A percentile compares a stretch with the other conserved stretches of the same genome.
Evolutionary conservation across 768 basidiomycete genomes (phyloP).

Genomic region (Phaeotremella skinneri): DNA sequence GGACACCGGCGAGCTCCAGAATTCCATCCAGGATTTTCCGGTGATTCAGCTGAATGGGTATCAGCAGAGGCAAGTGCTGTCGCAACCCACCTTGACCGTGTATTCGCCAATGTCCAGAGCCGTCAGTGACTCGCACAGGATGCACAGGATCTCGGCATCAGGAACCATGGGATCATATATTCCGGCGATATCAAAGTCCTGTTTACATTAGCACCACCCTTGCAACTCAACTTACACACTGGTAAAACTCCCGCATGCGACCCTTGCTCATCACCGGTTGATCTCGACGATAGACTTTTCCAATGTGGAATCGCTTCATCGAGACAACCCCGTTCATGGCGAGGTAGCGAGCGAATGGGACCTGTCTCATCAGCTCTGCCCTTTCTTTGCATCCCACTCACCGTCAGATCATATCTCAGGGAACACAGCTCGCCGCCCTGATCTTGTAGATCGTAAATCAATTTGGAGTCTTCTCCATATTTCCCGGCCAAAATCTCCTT

Average conservation of each 20-base stretch:
- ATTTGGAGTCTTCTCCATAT: conserved; percentile 91
- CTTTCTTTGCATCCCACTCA: conserved; percentile 33
- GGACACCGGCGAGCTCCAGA: conserved; percentile 94
- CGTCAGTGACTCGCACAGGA: conserved; percentile 75
- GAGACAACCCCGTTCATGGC: conserved; percentile 83
- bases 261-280: conserved; percentile 97
- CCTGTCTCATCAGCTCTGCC: conserved; percentile 41
- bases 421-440: conserved; percentile 96
- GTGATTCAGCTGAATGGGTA: conserved; percentile 73
- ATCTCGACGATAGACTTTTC: conserved; percentile 97
- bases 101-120: conserved; percentile 89
- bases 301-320: conserved; percentile 91
- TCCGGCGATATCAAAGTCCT: conserved; percentile 96
- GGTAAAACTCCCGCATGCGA: conserved; percentile 96
- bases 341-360: conserved; percentile 89
- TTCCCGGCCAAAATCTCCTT: conserved; percentile 95
- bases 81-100: conserved; percentile 71
- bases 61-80: conserved; percentile 1
- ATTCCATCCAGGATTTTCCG: conserved; percentile 95
- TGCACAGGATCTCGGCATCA: conserved; percentile 82
- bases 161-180: conserved; percentile 95
- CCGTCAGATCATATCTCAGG: conserved; percentile 92
- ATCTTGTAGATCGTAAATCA: conserved; percentile 96
- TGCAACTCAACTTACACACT: conserved; percentile 65
- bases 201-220: background rate